A percentile compares a stretch with the other conserved stretches of the same genome.
These are phyloP conservation scores for Colletotrichum spaethianum DNA, from an alignment of 2,329 filamentous ascomycete genomes.

Conservation along the genomic window DNA sequence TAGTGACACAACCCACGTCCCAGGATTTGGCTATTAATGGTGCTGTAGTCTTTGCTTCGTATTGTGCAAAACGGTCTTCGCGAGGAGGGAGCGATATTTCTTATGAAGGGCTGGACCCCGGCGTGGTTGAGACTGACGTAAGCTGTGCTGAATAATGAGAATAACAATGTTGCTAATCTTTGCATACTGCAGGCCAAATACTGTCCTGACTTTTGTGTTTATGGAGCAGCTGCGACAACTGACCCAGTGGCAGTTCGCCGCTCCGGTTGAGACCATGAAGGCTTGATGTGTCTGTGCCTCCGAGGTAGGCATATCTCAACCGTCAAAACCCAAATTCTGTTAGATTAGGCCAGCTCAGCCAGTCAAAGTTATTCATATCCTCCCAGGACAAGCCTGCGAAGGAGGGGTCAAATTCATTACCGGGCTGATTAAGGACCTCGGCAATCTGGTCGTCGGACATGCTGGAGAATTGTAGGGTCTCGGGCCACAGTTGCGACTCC, in stretches of 20 bases:
- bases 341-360: constrained; percentile 65
- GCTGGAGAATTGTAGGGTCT: constrained; percentile 73
- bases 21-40: background rate
- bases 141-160: constrained; percentile 39
- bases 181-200: constrained; percentile 54
- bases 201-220: constrained; percentile 62
- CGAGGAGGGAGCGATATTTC: constrained; percentile 57
- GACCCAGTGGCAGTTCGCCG: constrained; percentile 40
- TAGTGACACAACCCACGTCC: constrained; percentile 20
- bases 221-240: constrained; percentile 60
- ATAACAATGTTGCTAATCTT: constrained; percentile 24
- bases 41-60: constrained; percentile 49
- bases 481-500: constrained; percentile 57
- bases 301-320: constrained; percentile 7
- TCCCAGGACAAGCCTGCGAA: constrained; percentile 71
- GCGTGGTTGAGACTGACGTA: constrained; percentile 61
- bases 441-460: constrained; percentile 80
- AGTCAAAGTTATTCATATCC: constrained; percentile 71
- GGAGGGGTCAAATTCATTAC: constrained; percentile 69
- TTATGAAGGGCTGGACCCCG: constrained; percentile 63
- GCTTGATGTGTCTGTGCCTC: constrained; percentile 7
- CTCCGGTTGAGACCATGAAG: constrained; percentile 34
- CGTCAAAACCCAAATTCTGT: constrained; percentile 56
- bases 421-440: constrained; percentile 75
- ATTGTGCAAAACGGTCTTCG: constrained; percentile 52